Percentiles rank a stretch among this genome's conserved stretches.
phyloP scores from a whole-genome alignment of 2,329 filamentous ascomycete genomes.

The Aspergillus sp. region DNA sequence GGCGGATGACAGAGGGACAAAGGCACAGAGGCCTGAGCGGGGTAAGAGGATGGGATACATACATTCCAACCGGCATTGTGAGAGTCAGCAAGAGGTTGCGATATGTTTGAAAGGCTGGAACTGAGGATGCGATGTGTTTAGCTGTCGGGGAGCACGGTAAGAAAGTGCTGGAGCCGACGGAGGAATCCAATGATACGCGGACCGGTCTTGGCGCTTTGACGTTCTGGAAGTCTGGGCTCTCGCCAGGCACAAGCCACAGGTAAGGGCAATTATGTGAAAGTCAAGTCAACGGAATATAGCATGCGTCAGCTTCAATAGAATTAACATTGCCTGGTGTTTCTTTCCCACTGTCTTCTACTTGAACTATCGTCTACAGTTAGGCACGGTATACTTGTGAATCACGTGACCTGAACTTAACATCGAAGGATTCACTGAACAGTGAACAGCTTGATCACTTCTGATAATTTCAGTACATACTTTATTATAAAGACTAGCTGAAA shows the following conservation, averaged over 20 bases:
- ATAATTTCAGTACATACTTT: not conserved
- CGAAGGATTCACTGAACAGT: not conserved
- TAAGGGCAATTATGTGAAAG: not conserved
- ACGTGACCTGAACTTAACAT: not conserved
- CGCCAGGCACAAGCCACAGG: not conserved
- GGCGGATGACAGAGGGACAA: not conserved
- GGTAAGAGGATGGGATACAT: slow-evolving; percentile 1
- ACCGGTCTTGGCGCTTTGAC: slow-evolving; percentile 4
- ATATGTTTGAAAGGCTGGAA: not conserved
- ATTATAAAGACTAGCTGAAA: not conserved
- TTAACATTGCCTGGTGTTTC: not conserved
- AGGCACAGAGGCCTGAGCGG: not conserved
- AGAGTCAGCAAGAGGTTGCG: not conserved
- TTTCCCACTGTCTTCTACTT: not conserved
- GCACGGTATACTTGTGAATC: not conserved
- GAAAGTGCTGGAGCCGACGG: not conserved
- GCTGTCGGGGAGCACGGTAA: not conserved
- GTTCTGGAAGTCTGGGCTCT: not conserved
- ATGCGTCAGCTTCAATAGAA: not conserved
- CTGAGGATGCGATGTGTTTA: not conserved
- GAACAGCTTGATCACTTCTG: not conserved
- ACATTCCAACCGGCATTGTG: slow-evolving; percentile 19
- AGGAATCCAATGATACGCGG: slow-evolving; percentile 1
- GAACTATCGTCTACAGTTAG: not conserved
- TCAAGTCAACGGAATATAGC: not conserved